Evolutionary conservation across 1,139 yeast species (phyloP), one percentile per base, ranked within the genome.

Genomic region (Saccharomyces hybrid): DNA sequence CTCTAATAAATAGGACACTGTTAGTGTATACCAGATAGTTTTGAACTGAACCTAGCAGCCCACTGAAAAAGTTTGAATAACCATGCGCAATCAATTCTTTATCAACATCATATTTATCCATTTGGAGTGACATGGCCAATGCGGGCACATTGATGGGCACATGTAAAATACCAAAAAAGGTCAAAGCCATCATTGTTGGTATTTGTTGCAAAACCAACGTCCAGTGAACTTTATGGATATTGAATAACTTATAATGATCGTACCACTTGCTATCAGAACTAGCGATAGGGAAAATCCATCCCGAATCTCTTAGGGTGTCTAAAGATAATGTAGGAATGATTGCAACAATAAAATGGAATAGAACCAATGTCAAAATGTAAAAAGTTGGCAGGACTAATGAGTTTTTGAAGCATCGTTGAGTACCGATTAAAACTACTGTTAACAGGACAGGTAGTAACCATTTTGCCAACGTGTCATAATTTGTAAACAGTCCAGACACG

Each of bases 101-200:
- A 70, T 93, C 96, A 30, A 93, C 96, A 66, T 91, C 96, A 60
- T 87, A 81, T 52, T 77, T 73, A 67, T 86, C 93, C 78, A 88
- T 86, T 4, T 90, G 89, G 3, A 88, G 80, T 2, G 96, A 86
- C 16, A 93, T 95, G 0, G 98, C 97, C 55, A 93, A 76, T 0
- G 99, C 98, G 2, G 99, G 99, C 7, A 93, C 97, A 68, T 93
- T 93, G 59, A 93, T 93, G 4, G 99, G 99, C 9, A 93, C 99
- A 67, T 93, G 99, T 53, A 93, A 74, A 48, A 93, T 86, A 4
- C 99, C 99, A 66, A 93, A 93, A 68, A 93, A 93, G 0, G 99
- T 91, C 59, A 93, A 75, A 0, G 99, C 99, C 58, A 93, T 74
- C 97, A 93, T 93, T 4, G 96, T 86, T 6, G 99, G 99, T 14